Conservation (phyloP, 2,329 filamentous ascomycete genomes). For the Pseudogymnoascus sp. region DNA sequence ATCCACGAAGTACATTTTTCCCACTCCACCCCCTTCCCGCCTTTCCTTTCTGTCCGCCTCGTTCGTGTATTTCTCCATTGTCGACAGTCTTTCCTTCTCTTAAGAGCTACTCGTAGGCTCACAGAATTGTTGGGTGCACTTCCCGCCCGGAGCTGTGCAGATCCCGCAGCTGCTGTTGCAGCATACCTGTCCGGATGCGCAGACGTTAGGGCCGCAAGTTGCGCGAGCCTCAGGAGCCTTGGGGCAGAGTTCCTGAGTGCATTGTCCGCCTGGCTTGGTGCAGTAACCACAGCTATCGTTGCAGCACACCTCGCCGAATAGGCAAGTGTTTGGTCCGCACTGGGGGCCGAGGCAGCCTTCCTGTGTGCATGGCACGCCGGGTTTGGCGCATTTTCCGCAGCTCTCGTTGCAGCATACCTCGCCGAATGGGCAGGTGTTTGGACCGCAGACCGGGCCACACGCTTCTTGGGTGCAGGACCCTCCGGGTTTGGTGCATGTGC, state of each 20-base stretch:
- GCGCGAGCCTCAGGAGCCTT: background rate
- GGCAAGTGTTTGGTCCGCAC: background rate
- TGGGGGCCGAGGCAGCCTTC: constrained; percentile 14
- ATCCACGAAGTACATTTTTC: background rate
- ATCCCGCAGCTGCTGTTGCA: background rate
- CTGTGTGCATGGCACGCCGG: constrained; percentile 13
- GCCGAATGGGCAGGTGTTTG: constrained; percentile 2
- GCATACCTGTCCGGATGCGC: background rate
- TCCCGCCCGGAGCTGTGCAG: background rate
- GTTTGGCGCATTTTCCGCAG: constrained; percentile 17
- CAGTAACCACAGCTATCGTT: background rate
- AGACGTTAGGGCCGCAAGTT: background rate
- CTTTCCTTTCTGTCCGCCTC: background rate
- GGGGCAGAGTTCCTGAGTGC: background rate
- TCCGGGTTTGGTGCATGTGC: background rate
- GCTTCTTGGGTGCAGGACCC: background rate
- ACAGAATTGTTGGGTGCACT: background rate
- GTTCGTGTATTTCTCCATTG: background rate
- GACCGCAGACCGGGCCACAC: background rate
- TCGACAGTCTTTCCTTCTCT: background rate
- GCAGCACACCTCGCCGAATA: background rate
- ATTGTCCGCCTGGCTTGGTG: background rate
- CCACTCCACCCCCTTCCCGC: background rate
- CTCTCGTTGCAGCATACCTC: constrained; percentile 21
- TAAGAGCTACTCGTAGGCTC: background rate